phyloP scores from a whole-genome alignment of 805 yeast genomes.

The Teunomyces atbi region DNA sequence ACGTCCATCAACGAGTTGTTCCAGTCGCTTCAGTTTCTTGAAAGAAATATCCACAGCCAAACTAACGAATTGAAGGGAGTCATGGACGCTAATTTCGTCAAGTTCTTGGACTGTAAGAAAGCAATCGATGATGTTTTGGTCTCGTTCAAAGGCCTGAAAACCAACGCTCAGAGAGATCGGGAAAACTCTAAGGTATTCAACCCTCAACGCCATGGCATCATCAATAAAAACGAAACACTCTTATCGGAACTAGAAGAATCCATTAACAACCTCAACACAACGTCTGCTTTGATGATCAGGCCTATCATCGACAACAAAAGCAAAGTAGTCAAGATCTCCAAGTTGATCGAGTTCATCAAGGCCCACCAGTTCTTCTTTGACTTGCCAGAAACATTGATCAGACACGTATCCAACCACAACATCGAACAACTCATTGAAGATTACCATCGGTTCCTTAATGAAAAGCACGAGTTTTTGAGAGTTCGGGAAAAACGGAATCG shows the following conservation, averaged over 20 bases:
- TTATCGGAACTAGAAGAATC: constrained; percentile 37
- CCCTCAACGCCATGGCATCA: constrained; percentile 22
- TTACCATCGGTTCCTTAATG: constrained; percentile 29
- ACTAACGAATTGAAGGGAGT: constrained; percentile 35
- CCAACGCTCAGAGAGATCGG: constrained; percentile 33
- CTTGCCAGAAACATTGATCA: constrained; percentile 32
- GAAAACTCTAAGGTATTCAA: constrained; percentile 37
- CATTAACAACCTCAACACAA: constrained; percentile 35
- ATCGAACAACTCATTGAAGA: constrained; percentile 37
- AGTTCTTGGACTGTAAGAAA: constrained; percentile 36
- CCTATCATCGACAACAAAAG: constrained; percentile 40
- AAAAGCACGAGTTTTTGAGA: constrained; percentile 18
- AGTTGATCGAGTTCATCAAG: constrained; percentile 35
- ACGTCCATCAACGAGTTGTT: constrained; percentile 36
- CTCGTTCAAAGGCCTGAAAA: constrained; percentile 33
- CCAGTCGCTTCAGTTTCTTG: constrained; percentile 28
- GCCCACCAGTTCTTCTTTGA: constrained; percentile 34
- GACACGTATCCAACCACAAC: constrained; percentile 26
- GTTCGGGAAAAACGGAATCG: constrained; percentile 8
- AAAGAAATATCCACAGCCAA: constrained; percentile 33
- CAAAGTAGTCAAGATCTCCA: constrained; percentile 32
- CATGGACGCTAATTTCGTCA: constrained; percentile 34
- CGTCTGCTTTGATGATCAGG: constrained; percentile 37
- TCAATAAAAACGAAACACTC: constrained; percentile 20
- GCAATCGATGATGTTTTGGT: constrained; percentile 39